Evolutionary conservation across 495 filamentous ascomycete genomes (phyloP).

Genomic region (Hapsidospora chrysogenum): DNA sequence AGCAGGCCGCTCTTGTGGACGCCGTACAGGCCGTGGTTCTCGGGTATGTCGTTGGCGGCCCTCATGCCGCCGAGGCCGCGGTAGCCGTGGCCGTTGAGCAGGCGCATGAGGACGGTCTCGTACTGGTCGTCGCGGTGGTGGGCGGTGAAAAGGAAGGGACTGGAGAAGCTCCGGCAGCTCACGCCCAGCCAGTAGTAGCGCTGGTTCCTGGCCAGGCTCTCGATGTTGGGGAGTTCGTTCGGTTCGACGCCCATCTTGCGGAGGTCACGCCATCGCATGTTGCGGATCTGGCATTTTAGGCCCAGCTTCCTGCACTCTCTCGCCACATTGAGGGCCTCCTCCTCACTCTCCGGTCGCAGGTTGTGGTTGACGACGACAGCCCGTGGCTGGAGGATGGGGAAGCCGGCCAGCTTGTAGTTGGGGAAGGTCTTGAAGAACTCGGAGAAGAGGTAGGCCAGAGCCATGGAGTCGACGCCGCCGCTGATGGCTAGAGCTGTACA

Average conservation of each 20-base stretch:
- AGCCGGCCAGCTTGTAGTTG: constrained; percentile 16
- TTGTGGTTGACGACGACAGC: constrained; percentile 70
- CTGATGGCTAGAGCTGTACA: constrained; percentile 75
- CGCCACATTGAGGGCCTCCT: constrained; percentile 49
- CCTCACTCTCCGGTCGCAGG: constrained; percentile 45
- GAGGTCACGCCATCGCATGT: constrained; percentile 21
- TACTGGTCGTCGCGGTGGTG: constrained; percentile 80
- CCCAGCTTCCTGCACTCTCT: constrained; percentile 26
- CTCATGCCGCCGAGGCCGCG: constrained; percentile 59
- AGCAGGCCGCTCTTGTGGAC: constrained; percentile 48
- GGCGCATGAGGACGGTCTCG: constrained; percentile 69
- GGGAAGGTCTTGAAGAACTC: constrained; percentile 11
- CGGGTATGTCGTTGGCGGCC: constrained; percentile 49
- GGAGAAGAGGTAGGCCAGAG: constrained; percentile 58
- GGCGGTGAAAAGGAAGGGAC: constrained; percentile 47
- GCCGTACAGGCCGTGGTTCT: constrained; percentile 60
- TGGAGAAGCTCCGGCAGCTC: constrained; percentile 31
- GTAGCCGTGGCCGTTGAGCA: constrained; percentile 41
- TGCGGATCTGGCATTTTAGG: constrained; percentile 6
- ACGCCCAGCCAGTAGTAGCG: constrained; percentile 55
- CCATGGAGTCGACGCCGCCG: constrained; percentile 94
- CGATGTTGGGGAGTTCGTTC: constrained; percentile 42
- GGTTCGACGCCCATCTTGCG: constrained; percentile 11
- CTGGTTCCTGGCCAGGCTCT: constrained; percentile 58
- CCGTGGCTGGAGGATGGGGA: constrained; percentile 26